Evolutionary conservation across 129 eudicot species (phyloP).

Genomic region (Escallonia herrerae): DNA sequence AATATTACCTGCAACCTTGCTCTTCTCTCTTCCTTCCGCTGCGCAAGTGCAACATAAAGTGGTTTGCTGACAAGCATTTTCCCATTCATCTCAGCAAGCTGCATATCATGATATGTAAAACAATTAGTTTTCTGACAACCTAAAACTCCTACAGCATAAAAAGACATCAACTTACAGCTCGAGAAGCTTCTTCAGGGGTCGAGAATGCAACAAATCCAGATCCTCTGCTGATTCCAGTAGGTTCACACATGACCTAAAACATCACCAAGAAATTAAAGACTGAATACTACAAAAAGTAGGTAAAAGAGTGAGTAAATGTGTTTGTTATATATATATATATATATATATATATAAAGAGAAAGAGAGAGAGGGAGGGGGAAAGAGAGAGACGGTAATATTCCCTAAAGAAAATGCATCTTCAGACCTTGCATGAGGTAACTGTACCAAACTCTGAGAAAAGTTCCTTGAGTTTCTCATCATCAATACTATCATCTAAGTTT

Average conservation of each 20-base stretch:
- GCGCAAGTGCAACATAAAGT: slow-evolving; percentile 18
- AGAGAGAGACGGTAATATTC: neutral
- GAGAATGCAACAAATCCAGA: slow-evolving; percentile 85
- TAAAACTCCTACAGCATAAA: neutral
- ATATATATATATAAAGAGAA: no score
- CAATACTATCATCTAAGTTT: slow-evolving; percentile 46
- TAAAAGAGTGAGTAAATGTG: no score
- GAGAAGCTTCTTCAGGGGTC: slow-evolving; percentile 65
- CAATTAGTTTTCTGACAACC: neutral
- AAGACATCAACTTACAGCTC: slow-evolving; percentile 54
- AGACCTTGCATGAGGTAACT: slow-evolving; percentile 61
- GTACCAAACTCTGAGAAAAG: slow-evolving; percentile 44
- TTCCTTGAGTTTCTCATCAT: slow-evolving; percentile 52
- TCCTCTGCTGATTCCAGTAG: slow-evolving; percentile 74
- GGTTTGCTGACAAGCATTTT: slow-evolving; percentile 49
- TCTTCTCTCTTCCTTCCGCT: slow-evolving; percentile 63
- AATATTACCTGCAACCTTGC: slow-evolving; percentile 74
- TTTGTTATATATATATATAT: no score
- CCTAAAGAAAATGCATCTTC: neutral
- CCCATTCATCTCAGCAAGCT: slow-evolving; percentile 86
- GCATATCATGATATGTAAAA: neutral
- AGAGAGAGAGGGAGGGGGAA: no score
- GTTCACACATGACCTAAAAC: slow-evolving; percentile 74
- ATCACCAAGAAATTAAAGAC: neutral
- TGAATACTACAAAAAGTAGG: neutral